Base-by-base conservation (phyloP, 2,329 filamentous ascomycete species). In the Ophiocordyceps camponoti-saundersi region DNA sequence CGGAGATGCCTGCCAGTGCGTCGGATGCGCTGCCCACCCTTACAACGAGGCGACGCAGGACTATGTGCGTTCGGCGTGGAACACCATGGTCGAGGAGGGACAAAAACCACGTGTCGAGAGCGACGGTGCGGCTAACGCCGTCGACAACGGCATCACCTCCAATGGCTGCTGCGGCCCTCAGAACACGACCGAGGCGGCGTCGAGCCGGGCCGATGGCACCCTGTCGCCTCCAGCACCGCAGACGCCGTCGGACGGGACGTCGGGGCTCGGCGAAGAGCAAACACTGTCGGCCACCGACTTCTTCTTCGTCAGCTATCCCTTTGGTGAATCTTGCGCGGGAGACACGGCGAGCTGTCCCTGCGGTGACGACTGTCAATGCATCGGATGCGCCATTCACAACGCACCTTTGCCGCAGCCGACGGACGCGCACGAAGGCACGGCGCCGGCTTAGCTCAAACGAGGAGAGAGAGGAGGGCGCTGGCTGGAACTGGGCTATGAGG, bases 11-110 rank as follows among this genome's bases (percentile, higher is more conserved):
- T 85, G 81, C 52, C 71, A 79, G 52, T 85, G 81, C 56, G 65
- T 84, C 34, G 80, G 79, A 12, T 85, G 81, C 56, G 70, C 77
- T 6, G 75, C 75, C 2, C 80, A 84, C 57, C 78, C 80, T 13
- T 81, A 79, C 55, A 84, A 84, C 53, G 68, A 75, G 8, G 74
- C 78, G 21, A 83, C 75, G 45, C 71, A 67, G 50, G 67, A 65
- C 45, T 69, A 69, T 48, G 66, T 79, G 3, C 65, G 70, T 46
- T 72, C 70, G 7, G 70, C 70, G 1, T 68, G 62, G 59, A 60
- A 62, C 44, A 63, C 55, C 46, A 67, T 67, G 63, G 53, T 55
- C 50, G 62, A 65, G 26, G 64, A 67, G 36, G 42, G 57, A 6
- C 53, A 48, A 34, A 55, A 49, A 30, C 46, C 45, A 45, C 52